Base-by-base conservation (phyloP, 305 asterid species). In the Fraxinus greggii region DNA sequence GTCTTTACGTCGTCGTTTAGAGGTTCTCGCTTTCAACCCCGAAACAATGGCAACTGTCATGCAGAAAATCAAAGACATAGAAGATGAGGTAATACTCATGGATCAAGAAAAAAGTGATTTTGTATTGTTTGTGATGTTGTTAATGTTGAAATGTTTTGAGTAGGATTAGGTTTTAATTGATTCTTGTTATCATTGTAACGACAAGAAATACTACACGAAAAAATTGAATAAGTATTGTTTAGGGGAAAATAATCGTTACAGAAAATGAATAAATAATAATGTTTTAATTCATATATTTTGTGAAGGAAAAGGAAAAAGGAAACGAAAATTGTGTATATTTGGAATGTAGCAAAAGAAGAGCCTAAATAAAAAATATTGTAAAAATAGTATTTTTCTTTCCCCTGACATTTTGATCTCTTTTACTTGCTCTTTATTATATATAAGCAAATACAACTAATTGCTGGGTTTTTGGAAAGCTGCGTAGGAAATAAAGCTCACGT, bases 21-120 rank as follows among this genome's bases (percentile, higher is more conserved):
- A 69, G 77, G 38, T 35, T 72, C 61, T 79, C 77, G 7, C 63
- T 45, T 40, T 54, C 74, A 48, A 13, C 51, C 77, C 79, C 81
- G 69, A 67, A 85, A 83, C 82, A 76, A 95, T 93, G 99, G 92
- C 94, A 89, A 95, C 98, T 45, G 93, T 93, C 17, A 95, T 93
- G 99, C 99, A 93, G 93, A 95, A 95, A 88, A 93, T 95, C 88
- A 95, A 93, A 86, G 99, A 95, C 76, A 92, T 95, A 91, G 99
- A 95, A 90, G 98, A 95, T 88, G 99, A 95, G 99, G 99, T 95
- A 78, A 84, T 33, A 7, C 67, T 29, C 5, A 2, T 10, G 40
- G 42, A 69, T 28, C 9, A 31, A 69, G 42, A 17, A 42, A 24
- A 28, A 76, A 54, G 4, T 15, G 8, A 15, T 4, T 7, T 63